phyloP scores from a whole-genome alignment of 495 filamentous ascomycete genomes.

The Ramalina intermedia region DNA sequence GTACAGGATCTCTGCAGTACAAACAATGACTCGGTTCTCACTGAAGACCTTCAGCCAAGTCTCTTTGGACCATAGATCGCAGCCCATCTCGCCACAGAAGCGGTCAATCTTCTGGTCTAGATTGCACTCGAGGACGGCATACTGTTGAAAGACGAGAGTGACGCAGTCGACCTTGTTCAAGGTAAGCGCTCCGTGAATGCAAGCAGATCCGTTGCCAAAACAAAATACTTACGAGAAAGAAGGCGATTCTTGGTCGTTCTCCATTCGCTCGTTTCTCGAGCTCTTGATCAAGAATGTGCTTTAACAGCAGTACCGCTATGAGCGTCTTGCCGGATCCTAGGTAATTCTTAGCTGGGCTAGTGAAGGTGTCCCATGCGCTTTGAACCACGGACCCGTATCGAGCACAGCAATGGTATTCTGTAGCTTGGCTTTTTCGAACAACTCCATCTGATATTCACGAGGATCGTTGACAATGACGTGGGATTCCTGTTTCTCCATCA shows the following conservation, averaged over 20 bases:
- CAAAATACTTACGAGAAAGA: constrained; percentile 54
- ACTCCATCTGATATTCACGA: constrained; percentile 81
- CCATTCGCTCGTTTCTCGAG: constrained; percentile 52
- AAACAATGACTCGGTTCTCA: constrained; percentile 78
- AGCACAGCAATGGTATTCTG: constrained; percentile 89
- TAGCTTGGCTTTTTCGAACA: constrained; percentile 77
- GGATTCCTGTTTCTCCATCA: constrained; percentile 31
- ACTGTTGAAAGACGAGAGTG: constrained; percentile 82
- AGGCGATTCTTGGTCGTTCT: constrained; percentile 48
- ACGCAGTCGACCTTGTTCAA: constrained; percentile 60
- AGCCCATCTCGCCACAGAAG: constrained; percentile 61
- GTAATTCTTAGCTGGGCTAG: not conserved
- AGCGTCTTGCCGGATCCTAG: constrained; percentile 90
- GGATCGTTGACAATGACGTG: constrained; percentile 52
- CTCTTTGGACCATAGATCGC: constrained; percentile 48
- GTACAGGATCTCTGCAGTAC: constrained; percentile 77
- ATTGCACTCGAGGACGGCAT: constrained; percentile 68
- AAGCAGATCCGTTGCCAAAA: too few species aligned
- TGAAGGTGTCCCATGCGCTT: not conserved
- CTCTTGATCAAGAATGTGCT: constrained; percentile 64
- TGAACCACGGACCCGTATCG: constrained; percentile 54
- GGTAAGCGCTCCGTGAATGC: not conserved
- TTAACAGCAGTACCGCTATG: constrained; percentile 79
- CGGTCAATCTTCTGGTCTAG: constrained; percentile 67
- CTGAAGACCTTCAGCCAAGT: constrained; percentile 55